These are phyloP conservation scores for Ochetophila trinervis DNA, from an alignment of 306 rosid genomes.

Conservation along the genomic window DNA sequence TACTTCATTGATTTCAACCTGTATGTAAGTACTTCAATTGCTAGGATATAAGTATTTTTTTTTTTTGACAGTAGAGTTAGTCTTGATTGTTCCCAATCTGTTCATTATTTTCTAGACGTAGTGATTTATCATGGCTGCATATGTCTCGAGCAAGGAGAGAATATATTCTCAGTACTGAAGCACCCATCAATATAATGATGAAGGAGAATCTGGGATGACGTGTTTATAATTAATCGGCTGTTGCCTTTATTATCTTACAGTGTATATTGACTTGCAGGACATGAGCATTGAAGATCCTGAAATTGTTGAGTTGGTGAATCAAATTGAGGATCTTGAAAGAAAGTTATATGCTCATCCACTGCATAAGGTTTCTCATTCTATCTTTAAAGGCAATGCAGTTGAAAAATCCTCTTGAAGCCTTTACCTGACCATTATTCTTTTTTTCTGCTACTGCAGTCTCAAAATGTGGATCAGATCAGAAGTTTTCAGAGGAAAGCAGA, in stretches of 20 bases:
- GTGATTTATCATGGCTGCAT: not conserved
- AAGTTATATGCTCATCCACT: slow-evolving; percentile 78
- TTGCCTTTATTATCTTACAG: slow-evolving; percentile 11
- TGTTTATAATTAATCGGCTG: no score
- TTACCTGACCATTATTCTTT: slow-evolving; percentile 16
- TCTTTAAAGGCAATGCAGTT: slow-evolving; percentile 12
- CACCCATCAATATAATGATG: no score
- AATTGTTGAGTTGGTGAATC: slow-evolving; percentile 68
- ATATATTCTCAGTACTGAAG: no score
- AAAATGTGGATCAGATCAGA: slow-evolving; percentile 78
- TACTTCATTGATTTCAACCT: no score
- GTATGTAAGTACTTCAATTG: not conserved
- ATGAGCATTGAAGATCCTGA: slow-evolving; percentile 79
- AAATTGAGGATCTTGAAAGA: slow-evolving; percentile 79
- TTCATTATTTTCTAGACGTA: not conserved
- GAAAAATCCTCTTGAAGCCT: slow-evolving; percentile 19
- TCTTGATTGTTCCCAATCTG: not conserved
- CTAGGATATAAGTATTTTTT: not conserved
- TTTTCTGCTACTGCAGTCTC: slow-evolving; percentile 46
- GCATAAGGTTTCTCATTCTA: slow-evolving; percentile 62
- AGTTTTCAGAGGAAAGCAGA: slow-evolving; percentile 95
- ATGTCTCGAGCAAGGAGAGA: not conserved
- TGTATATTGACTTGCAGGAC: slow-evolving; percentile 51
- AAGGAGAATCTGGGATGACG: no score
- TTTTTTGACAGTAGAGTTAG: not conserved